Evolutionary conservation across 2,329 filamentous ascomycete genomes (phyloP), one percentile per base, ranked within the genome.

Genomic region (Xylaria sp.): DNA sequence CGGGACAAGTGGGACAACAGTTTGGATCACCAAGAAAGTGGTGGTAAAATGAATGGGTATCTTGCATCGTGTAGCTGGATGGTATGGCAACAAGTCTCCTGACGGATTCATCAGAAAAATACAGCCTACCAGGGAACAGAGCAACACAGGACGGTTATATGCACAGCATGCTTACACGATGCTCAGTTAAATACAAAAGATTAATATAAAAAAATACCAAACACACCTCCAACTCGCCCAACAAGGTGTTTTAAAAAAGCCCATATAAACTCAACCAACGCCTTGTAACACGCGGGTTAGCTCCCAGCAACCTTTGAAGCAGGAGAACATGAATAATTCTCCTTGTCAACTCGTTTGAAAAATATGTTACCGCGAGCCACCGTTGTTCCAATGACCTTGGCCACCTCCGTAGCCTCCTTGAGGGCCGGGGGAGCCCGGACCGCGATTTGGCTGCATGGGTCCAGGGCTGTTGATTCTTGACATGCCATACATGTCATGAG

Each of bases 401-500:
- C 33, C 10, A 10, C 33, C 33, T 36, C 33, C 33, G 33, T 71
- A 69, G 43, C 54, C 57, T 39, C 66, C 65, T 23, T 68, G 70
- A 12, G 69, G 63, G 1, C 66, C 66, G 1, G 71, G 71, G 6
- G 71, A 72, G 20, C 60, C 46, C 7, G 71, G 69, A 8, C 71
- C 69, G 1, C 62, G 69, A 9, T 67, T 63, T 6, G 56, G 18
- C 61, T 70, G 68, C 69, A 64, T 62, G 7, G 71, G 69, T 1
- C 69, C 69, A 13, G 71, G 71, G 31, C 71, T 72, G 46, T 70
- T 71, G 8, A 72, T 55, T 55, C 71, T 67, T 31, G 66, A 51
- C 66, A 72, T 72, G n/a, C 71, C 68, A 20, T 71, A 72, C 66
- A 69, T 63, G 58, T 72, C 68, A 39, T 72, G 66, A 1, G 69